phyloP scores from a whole-genome alignment of 2,329 filamentous ascomycete species.

The Penicillium sp. region DNA sequence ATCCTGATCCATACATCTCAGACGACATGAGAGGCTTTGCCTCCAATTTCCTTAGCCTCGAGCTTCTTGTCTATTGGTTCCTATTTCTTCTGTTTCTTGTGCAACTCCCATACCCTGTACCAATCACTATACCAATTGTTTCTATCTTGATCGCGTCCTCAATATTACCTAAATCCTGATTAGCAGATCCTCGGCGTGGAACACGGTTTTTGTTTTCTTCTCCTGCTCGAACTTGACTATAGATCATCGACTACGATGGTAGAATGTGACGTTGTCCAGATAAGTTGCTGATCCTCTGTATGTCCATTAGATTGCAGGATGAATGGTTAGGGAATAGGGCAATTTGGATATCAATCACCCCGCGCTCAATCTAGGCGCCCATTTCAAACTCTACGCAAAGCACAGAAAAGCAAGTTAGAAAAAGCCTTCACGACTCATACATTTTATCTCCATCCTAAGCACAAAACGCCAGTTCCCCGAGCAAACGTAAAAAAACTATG shows the following conservation, averaged over 20 bases:
- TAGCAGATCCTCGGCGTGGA: conserved; percentile 9
- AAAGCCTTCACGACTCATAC: not conserved
- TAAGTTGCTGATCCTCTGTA: too few relatives aligned
- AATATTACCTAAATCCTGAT: conserved; percentile 3
- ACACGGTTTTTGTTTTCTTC: not conserved
- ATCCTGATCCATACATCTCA: not conserved
- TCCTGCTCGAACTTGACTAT: not conserved
- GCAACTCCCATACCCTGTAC: conserved; percentile 22
- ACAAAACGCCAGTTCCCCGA: not conserved
- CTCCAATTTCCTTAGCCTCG: conserved; percentile 1
- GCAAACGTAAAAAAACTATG: not conserved
- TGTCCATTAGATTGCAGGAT: not conserved
- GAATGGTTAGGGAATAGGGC: not conserved
- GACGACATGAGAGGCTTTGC: not conserved
- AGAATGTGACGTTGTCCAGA: not conserved
- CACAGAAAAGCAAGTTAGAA: not conserved
- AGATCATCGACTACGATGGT: not conserved
- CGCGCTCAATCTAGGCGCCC: not conserved
- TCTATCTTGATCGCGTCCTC: conserved; percentile 9
- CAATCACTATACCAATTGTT: conserved; percentile 25
- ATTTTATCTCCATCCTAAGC: not conserved
- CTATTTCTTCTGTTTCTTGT: conserved; percentile 2
- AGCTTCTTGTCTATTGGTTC: not conserved
- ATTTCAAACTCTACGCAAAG: not conserved
- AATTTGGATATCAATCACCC: not conserved